These are phyloP conservation scores for Phellopilus nigrolimitatus DNA, from an alignment of 1,284 basidiomycete species.

Conservation along the genomic window DNA sequence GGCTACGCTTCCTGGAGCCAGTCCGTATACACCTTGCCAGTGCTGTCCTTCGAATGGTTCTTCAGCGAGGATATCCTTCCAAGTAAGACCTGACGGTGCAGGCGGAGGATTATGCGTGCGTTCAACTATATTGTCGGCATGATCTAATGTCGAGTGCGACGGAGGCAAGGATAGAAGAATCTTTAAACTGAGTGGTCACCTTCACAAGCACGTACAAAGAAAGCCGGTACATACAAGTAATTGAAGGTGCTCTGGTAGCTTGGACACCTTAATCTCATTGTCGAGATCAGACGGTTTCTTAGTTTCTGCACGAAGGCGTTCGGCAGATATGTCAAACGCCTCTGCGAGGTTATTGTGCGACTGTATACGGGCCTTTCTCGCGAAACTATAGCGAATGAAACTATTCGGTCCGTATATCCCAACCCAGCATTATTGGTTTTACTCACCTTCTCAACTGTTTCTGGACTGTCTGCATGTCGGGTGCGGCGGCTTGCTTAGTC, in stretches of 20 bases:
- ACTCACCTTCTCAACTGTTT: conserved; percentile 54
- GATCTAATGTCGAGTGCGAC: conserved; percentile 39
- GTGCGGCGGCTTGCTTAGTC: conserved; percentile 48
- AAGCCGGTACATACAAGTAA: conserved; percentile 48
- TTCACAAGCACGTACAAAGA: neutral
- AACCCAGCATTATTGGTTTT: conserved; percentile 6
- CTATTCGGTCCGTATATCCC: conserved; percentile 13
- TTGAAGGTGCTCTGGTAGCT: conserved; percentile 63
- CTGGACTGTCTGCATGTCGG: conserved; percentile 52
- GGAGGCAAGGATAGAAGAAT: conserved; percentile 53
- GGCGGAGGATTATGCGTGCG: conserved; percentile 40
- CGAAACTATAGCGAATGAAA: conserved; percentile 36
- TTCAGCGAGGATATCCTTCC: conserved; percentile 70
- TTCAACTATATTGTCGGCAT: conserved; percentile 49
- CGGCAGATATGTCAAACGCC: conserved; percentile 49
- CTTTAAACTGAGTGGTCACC: conserved; percentile 31
- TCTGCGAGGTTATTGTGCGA: conserved; percentile 53
- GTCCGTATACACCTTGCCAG: conserved; percentile 60
- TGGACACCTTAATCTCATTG: conserved; percentile 52
- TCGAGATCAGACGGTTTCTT: conserved; percentile 55
- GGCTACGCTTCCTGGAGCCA: conserved; percentile 38
- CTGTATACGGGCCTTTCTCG: conserved; percentile 66
- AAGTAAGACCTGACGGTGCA: conserved; percentile 45
- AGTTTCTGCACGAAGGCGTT: conserved; percentile 44
- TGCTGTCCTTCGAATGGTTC: conserved; percentile 77